Evolutionary conservation across 768 basidiomycete genomes (phyloP), one percentile per base, ranked within the genome.

Genomic region (Chlorophyllum brunneum): DNA sequence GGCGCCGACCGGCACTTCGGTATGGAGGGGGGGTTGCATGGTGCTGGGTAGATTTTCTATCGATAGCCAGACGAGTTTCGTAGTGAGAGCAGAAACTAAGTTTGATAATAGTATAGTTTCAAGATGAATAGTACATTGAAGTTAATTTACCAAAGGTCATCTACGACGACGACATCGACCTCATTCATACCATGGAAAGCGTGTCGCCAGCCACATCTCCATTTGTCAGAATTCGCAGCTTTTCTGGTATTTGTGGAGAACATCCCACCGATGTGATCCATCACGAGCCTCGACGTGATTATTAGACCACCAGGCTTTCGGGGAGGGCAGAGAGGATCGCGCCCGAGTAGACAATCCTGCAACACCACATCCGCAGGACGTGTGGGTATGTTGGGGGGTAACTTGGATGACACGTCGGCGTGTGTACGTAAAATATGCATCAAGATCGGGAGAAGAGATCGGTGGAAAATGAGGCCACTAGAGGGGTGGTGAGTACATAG

Each of bases 151-250:
- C 29, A 33, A 11, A 31, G 27, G 18, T 4, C 30, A 38, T 54
- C 58, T 10, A 65, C 56, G 5, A 66, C 61, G 18, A 75, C 65
- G 1, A 76, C 73, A 3, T 61, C 61, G 1, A 70, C 68, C 37
- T 68, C 68, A 10, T 60, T 55, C 16, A 60, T 58, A 24, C 72
- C 73, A 57, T 77, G 72, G 49, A 76, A 74, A 23, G 72, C 66
- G 61, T 74, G 72, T 18, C 73, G 64, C 74, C 72, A 75, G n/a
- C 72, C 68, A 54, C 74, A 76, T 50, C 67, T 64, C 71, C 73
- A 75, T 51, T 71, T 70, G 26, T 70, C 64, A 9, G 54, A 38
- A 27, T 67, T 65, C 9, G 64, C 61, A 2, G 44, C 29, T 46
- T 72, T 69, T 3, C 64, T 60, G 5, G 27, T 37, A 37, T 64